Base-by-base conservation (phyloP, 2,329 filamentous ascomycete genomes). In the Venturia aucupariae region DNA sequence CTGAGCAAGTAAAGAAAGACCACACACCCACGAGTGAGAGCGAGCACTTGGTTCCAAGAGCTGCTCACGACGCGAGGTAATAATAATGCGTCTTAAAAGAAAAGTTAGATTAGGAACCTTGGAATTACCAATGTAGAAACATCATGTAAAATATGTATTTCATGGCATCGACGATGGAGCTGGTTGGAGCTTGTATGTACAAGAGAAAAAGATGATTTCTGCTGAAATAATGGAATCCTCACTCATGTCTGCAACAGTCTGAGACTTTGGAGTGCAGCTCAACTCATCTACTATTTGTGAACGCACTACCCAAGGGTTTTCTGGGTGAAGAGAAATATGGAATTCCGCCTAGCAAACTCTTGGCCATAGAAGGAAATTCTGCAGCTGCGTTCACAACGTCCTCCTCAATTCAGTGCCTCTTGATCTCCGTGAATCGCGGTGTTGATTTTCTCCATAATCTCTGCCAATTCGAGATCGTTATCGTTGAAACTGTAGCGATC, bases 11-110 rank as follows among this genome's bases (percentile, higher is more conserved):
- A 32, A 70, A 72, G 67, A 68, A 67, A 61, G 69, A 73, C 61
- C 70, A 72, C 67, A 67, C 66, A 63, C 68, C 27, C 59, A 65
- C 44, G 60, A 74, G 72, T 61, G 80, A 83, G 71, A 75, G 72
- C 48, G 78, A 80, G 8, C 69, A 72, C 11, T 67, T 80, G 19
- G 72, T 84, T 10, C 80, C 81, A 24, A 82, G 80, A 72, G 78
- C 80, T 44, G 76, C 74, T 67, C 78, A 81, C 68, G 80, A 83
- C 68, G 72, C 73, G 77, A 27, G 51, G 17, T 57, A 57, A 57
- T 57, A 4, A 35, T 35, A 35, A 15, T 22, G 51, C 22, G 46
- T 4, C 8, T 32, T 22, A 4, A 19, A 35, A 35, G 27, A n/a
- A 19, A 30, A 48, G 3, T 11, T 35, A 55, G 24, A 55, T 13